These are phyloP conservation scores for Ustilago vetiveriae DNA, from an alignment of 1,284 basidiomycete species.

Conservation along the genomic window DNA sequence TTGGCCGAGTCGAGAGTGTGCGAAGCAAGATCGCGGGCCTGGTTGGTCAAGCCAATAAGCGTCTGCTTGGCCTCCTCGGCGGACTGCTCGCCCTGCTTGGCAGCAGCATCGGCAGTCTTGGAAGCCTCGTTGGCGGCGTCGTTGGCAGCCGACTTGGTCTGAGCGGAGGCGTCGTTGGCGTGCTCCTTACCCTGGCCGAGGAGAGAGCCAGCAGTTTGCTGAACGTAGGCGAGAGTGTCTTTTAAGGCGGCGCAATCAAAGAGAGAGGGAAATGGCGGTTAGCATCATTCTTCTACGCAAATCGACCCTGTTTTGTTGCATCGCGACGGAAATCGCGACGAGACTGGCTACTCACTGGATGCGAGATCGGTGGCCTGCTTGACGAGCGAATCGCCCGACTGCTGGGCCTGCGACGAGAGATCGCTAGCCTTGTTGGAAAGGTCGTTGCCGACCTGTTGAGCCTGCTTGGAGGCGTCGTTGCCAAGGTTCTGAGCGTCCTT, in stretches of 20 bases:
- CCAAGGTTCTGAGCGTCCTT: slow-evolving; percentile 48
- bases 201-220: slow-evolving; percentile 45
- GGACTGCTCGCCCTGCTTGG: slow-evolving; percentile 45
- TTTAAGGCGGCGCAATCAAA: not conserved
- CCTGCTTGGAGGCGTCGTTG: slow-evolving; percentile 44
- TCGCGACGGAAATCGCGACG: no score
- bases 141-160: slow-evolving; percentile 46
- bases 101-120: slow-evolving; percentile 32
- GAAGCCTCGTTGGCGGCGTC: slow-evolving; percentile 46
- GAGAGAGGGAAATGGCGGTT: not conserved
- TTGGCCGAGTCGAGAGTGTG: slow-evolving; percentile 54
- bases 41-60: slow-evolving; percentile 43
- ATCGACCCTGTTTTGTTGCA: no score
- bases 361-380: slow-evolving; percentile 49
- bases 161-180: slow-evolving; percentile 36
- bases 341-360: slow-evolving; percentile 27
- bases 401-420: slow-evolving; percentile 31
- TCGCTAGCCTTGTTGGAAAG: slow-evolving; percentile 39
- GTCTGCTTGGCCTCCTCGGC: slow-evolving; percentile 54
- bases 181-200: slow-evolving; percentile 45
- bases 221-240: slow-evolving; percentile 51
- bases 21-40: slow-evolving; percentile 49
- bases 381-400: slow-evolving; percentile 38
- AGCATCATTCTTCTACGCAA: no score
- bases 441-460: slow-evolving; percentile 34